Evolutionary conservation across 371 early-diverging fungal genomes (phyloP).

Genomic region (Coemansia sp.): DNA sequence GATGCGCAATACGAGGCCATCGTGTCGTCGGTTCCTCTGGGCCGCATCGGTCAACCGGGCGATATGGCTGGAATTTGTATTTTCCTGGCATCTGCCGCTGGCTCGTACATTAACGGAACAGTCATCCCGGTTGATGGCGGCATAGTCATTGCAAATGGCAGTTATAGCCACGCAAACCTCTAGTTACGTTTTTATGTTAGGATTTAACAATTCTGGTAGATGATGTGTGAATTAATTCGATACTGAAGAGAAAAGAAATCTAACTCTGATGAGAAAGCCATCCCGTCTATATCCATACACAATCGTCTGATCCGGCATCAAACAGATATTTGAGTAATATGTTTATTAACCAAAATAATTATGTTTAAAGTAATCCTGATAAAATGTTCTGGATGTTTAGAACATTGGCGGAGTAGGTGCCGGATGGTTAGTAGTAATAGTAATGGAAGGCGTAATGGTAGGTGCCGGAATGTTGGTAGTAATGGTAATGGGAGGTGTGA

Average conservation of each 20-base stretch:
- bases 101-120: conserved; percentile 80
- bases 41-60: conserved; percentile 76
- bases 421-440: no score
- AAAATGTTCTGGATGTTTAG: no score
- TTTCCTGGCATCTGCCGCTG: conserved; percentile 75
- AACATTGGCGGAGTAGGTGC: no score
- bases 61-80: conserved; percentile 85
- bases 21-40: conserved; percentile 61
- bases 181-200: not conserved
- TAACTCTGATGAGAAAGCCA: no score
- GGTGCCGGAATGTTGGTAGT: no score
- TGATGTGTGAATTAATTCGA: no score
- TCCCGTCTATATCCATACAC: no score
- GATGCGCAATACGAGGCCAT: conserved; percentile 60
- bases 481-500: no score
- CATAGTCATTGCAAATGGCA: conserved; percentile 30
- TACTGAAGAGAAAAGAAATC: no score
- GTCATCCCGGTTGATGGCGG: conserved; percentile 88
- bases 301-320: no score
- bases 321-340: not conserved
- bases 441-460: not conserved
- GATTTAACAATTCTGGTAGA: no score
- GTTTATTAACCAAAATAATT: not conserved
- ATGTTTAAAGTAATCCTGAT: no score
- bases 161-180: conserved; percentile 5